Evolutionary conservation across 495 filamentous ascomycete species (phyloP), one percentile per base, ranked within the genome.

Genomic region (Aspergillus cavernicola): DNA sequence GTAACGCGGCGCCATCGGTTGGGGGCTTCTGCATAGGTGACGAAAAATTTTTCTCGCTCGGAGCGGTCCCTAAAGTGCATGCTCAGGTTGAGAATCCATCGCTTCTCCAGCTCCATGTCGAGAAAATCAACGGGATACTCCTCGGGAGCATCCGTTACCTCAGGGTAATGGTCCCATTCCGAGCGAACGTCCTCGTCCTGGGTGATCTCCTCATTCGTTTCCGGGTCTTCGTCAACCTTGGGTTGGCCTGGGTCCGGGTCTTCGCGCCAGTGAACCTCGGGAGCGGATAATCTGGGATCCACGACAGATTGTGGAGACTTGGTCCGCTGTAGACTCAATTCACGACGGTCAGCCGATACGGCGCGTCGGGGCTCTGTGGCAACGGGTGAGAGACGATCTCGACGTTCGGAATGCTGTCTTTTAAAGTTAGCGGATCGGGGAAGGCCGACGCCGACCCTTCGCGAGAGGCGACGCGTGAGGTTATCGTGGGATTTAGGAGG

Each of bases 1-100:
- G 95, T 97, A 42, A 98, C 85, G 43, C 93, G 80, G 50, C 89
- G 82, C 87, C 93, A 96, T 53, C 81, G 78, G 44, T 82, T 87
- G 16, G 84, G 79, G 29, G 81, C 81, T 63, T 93, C 85, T 42
- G 90, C 88, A 67, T 89, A 97, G 9, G 93, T 97, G 50, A 98
- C 86, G 70, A 98, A 98, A 75, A 98, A 97, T 68, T 98, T 97
- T 69, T 97, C 93, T 33, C 95, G 83, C 48, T 88, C 90, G 10
- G 93, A 96, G 56, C 87, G 86, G 69, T 98, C 93, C 44, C 92
- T 86, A 65, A 97, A 97, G 72, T 96, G 90, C 93, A 98, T 97
- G 71, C 91, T 96, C 50, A 98, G 78, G 61, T 98, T 98, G 55
- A 98, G 76, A 52, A 97, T 97, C 93, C 93, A 98, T 66, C 83